Evolutionary conservation across 371 early-diverging fungal species (phyloP).

Genomic region (Smittium mucronatum): DNA sequence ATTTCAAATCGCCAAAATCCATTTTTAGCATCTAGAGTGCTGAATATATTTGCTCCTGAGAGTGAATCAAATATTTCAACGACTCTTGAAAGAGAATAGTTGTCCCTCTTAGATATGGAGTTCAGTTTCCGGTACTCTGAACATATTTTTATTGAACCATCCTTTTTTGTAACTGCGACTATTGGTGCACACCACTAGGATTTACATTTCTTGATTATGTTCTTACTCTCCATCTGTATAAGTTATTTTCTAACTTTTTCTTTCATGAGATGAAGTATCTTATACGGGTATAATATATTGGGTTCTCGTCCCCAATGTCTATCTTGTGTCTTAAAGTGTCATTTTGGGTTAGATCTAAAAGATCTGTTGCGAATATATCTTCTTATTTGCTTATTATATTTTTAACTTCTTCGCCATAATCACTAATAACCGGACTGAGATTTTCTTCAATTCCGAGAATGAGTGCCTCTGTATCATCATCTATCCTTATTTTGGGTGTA

Average conservation of each 20-base stretch:
- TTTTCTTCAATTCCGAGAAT: background rate
- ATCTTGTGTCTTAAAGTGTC: conserved; percentile 2
- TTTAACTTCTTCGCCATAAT: background rate
- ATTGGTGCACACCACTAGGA: conserved; percentile 13
- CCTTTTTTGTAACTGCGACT: conserved; percentile 14
- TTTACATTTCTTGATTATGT: conserved; percentile 8
- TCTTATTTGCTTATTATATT: background rate
- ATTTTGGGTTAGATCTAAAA: too few species aligned
- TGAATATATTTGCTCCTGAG: conserved; percentile 11
- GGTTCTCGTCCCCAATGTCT: conserved; percentile 13
- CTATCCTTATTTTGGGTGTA: background rate
- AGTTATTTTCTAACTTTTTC: conserved; percentile 14
- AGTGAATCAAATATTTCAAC: conserved; percentile 10
- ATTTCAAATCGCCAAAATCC: conserved; percentile 18
- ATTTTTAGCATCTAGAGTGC: conserved; percentile 17
- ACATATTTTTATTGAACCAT: conserved; percentile 14
- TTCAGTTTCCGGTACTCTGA: conserved; percentile 23
- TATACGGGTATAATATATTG: conserved; percentile 15
- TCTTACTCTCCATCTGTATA: conserved; percentile 11
- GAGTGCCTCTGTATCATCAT: background rate
- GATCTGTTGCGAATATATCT: background rate
- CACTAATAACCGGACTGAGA: background rate
- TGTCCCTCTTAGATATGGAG: conserved; percentile 8
- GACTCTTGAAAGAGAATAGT: conserved; percentile 19
- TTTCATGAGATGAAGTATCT: conserved; percentile 11